Conservation (phyloP, 768 basidiomycete species). For the Xerocomellus dryophilus region DNA sequence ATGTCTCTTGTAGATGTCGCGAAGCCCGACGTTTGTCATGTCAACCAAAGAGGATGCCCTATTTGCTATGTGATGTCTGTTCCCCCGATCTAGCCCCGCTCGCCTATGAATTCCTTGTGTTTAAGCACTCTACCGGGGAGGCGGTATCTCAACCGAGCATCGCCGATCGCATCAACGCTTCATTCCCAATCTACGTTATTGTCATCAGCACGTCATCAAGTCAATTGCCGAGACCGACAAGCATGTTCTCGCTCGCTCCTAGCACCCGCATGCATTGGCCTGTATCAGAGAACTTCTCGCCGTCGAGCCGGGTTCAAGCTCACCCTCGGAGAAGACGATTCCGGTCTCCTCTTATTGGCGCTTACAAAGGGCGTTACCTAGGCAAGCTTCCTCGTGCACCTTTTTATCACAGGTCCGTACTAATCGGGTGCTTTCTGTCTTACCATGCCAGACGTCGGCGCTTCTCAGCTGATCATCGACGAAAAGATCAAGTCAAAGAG, state of each 20-base stretch:
- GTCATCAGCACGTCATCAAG: not conserved
- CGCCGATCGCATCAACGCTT: conserved; percentile 38
- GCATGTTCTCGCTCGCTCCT: not conserved
- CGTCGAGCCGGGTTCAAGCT: conserved; percentile 50
- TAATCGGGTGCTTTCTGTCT: too few species aligned
- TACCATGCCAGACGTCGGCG: conserved; percentile 31
- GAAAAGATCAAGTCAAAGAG: conserved; percentile 43
- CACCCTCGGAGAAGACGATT: conserved; percentile 46
- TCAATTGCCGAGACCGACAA: not conserved
- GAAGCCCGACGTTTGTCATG: conserved; percentile 51
- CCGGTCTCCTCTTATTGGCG: conserved; percentile 47
- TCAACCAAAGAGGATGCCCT: conserved; percentile 37
- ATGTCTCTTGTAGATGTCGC: conserved; percentile 32
- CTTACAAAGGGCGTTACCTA: conserved; percentile 47
- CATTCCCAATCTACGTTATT: conserved; percentile 33
- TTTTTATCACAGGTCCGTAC: not conserved
- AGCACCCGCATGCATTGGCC: not conserved
- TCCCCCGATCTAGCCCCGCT: not conserved
- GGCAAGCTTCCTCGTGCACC: conserved; percentile 34
- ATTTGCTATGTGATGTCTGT: conserved; percentile 4
- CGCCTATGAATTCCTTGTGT: not conserved
- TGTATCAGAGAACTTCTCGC: conserved; percentile 44
- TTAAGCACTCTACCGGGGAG: conserved; percentile 39
- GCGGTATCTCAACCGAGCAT: not conserved
- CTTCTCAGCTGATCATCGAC: conserved; percentile 40